Percentiles rank a stretch among this genome's conserved stretches.
Conservation (phyloP, 768 basidiomycete genomes). For the Phaffia tasmanica region DNA sequence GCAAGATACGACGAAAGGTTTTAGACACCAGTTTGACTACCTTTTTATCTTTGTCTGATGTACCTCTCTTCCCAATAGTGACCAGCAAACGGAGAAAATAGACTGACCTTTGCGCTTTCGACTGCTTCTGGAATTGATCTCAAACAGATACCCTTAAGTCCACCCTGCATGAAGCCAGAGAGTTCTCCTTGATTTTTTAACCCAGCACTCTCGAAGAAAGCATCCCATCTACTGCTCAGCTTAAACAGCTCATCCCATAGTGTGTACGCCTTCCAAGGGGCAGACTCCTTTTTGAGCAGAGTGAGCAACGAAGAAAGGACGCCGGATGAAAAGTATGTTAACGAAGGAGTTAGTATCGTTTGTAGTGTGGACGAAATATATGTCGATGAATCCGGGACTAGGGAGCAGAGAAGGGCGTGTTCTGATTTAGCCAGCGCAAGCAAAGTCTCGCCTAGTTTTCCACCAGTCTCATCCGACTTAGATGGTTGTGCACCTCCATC, state of each 20-base stretch:
- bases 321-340: not conserved
- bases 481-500: not conserved
- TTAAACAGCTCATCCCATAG: not conserved
- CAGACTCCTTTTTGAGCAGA: conserved; percentile 7
- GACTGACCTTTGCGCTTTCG: conserved; percentile 18
- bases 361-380: not conserved
- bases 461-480: not conserved
- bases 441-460: conserved; percentile 4
- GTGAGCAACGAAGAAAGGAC: not conserved
- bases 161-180: not conserved
- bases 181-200: not conserved
- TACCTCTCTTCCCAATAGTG: too few species aligned
- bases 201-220: conserved; percentile 4
- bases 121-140: conserved; percentile 19
- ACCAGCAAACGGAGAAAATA: too few species aligned
- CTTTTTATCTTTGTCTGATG: too few species aligned
- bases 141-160: conserved; percentile 7
- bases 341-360: conserved; percentile 6
- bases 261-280: conserved; percentile 17
- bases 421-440: conserved; percentile 10
- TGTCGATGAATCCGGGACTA: conserved; percentile 1
- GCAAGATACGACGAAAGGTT: too few species aligned
- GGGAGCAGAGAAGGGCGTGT: conserved; percentile 4
- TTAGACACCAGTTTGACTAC: too few species aligned
- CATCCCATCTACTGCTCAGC: conserved; percentile 3